Base-by-base conservation (phyloP, 805 yeast species). In the Candida ulmi region DNA sequence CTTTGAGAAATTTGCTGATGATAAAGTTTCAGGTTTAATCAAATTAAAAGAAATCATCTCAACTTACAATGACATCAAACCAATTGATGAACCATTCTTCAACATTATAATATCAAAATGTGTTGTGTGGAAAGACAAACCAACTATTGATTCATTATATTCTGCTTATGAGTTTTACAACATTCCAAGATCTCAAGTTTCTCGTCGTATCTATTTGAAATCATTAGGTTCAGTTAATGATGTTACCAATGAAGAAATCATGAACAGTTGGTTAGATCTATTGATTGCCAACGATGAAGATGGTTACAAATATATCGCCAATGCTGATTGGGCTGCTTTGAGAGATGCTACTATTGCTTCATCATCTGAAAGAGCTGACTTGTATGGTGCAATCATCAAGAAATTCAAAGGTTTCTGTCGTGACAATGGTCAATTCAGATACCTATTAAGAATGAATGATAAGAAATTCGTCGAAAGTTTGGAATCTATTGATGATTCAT, bases 321-420 rank as follows among this genome's bases (percentile, higher is more conserved):
- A 78, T 57, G 91, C 93, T 11, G 91, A 83, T 62, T 84, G 91
- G 91, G 82, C 86, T 30, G 83, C 91, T 3, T 60, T 85, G 42
- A 76, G 90, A 64, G 88, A 81, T 58, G 86, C 91, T 17, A 84
- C 93, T 4, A 41, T 52, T 30, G 52, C 48, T 8, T 42, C 54
- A 1, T 33, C 33, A 16, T 45, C 37, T 25, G 40, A 41, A n/a
- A 42, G 47, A 28, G 46, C 46, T 18, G 49, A 42, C 37, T 36
- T 55, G 2, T 55, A 50, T 38, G 47, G 43, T 17, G 48, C 54
- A 37, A 30, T 53, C 12, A 38, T 52, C 17, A 46, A 45, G 24
- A 37, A 44, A n/a, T 55, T 44, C 41, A 48, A 47, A 34, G 32
- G 38, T 33, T 55, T 39, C 42, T 53, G 56, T 39, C 58, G 57